Percentiles rank a stretch among this genome's conserved stretches.
These are phyloP conservation scores for Yamadazyma ubonensis DNA, from an alignment of 805 yeast genomes.

Conservation along the genomic window DNA sequence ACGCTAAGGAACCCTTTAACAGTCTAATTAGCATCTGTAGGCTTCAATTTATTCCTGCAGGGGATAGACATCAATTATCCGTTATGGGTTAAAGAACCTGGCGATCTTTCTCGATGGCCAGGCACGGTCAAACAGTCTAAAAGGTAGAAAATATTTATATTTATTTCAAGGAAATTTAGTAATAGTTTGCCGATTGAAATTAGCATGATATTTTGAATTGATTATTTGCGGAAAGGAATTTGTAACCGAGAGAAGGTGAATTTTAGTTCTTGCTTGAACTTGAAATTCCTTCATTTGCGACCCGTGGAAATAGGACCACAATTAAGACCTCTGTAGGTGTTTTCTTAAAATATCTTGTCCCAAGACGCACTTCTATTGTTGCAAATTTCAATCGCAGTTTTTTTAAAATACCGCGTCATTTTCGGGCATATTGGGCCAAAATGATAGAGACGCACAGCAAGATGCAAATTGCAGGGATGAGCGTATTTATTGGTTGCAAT, in stretches of 20 bases:
- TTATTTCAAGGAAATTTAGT: too few relatives aligned
- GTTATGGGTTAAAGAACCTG: too few relatives aligned
- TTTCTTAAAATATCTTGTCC: not conserved
- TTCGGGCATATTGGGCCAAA: not conserved
- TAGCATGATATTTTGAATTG: too few relatives aligned
- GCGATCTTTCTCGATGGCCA: too few relatives aligned
- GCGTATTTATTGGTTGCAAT: not conserved
- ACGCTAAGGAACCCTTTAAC: not conserved
- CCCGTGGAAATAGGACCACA: not conserved
- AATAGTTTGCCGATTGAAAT: too few relatives aligned
- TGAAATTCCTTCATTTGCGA: too few relatives aligned
- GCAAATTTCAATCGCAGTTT: constrained; percentile 1
- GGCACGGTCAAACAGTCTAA: too few relatives aligned
- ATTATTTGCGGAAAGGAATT: not conserved
- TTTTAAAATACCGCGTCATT: not conserved
- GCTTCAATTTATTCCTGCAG: not conserved
- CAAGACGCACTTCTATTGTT: constrained; percentile 1
- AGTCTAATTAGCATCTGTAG: not conserved
- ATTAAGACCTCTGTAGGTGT: too few relatives aligned
- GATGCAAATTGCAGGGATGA: not conserved
- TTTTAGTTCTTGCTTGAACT: too few relatives aligned
- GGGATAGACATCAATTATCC: too few relatives aligned
- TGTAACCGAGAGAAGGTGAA: not conserved
- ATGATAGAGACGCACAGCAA: not conserved
- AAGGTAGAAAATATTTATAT: too few relatives aligned